phyloP scores from a whole-genome alignment of 805 yeast genomes.

The Nakazawaea wyomingensis region DNA sequence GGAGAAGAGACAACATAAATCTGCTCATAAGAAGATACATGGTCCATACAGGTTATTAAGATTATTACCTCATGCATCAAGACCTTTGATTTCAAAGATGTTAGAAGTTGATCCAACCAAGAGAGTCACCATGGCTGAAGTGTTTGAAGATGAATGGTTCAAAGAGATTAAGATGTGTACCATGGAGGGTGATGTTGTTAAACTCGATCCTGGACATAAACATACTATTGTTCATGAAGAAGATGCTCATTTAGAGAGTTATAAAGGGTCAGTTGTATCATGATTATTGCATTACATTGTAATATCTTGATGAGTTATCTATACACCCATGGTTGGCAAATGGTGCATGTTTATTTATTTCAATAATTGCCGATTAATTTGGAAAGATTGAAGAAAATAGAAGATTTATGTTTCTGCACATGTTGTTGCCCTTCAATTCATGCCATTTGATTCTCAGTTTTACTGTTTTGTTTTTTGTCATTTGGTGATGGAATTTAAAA shows the following conservation, averaged over 20 bases:
- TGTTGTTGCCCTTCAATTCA: too few relatives aligned
- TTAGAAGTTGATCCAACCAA: constrained; percentile 52
- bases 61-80: constrained; percentile 74
- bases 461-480: too few relatives aligned
- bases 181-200: constrained; percentile 29
- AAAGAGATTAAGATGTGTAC: constrained; percentile 59
- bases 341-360: too few relatives aligned
- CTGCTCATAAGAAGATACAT: constrained; percentile 54
- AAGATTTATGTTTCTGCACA: too few relatives aligned
- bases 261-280: too few relatives aligned
- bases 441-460: too few relatives aligned
- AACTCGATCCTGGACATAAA: constrained; percentile 43
- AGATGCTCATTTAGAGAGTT: constrained; percentile 34
- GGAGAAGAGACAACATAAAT: constrained; percentile 32
- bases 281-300: too few relatives aligned
- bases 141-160: constrained; percentile 70
- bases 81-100: constrained; percentile 70
- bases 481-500: too few relatives aligned
- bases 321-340: too few relatives aligned
- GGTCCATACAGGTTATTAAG: constrained; percentile 83
- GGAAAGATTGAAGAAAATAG: too few relatives aligned
- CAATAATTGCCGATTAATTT: too few relatives aligned
- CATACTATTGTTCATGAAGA: constrained; percentile 45
- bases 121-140: constrained; percentile 64
- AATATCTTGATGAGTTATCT: too few relatives aligned